Conservation (phyloP, 2,329 filamentous ascomycete species). For the Curvularia hawaiiensis region DNA sequence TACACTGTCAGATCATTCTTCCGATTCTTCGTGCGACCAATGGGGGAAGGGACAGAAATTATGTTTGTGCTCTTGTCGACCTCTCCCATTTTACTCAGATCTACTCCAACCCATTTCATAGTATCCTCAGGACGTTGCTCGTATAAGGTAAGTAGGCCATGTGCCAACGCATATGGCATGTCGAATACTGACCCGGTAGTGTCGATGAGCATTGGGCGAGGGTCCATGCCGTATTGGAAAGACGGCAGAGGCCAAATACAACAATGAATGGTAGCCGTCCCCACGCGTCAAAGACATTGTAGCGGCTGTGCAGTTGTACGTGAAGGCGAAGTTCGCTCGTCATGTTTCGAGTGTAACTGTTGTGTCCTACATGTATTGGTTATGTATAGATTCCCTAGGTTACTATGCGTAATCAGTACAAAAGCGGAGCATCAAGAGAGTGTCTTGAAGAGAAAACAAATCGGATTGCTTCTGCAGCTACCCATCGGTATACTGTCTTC, state of each 20-base stretch:
- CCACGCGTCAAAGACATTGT: slow-evolving; percentile 1
- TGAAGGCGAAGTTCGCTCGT: not conserved
- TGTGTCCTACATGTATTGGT: not conserved
- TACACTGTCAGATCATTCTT: slow-evolving; percentile 1
- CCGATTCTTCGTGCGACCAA: slow-evolving; percentile 1
- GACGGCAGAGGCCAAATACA: too few species aligned
- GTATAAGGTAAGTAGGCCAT: too few species aligned
- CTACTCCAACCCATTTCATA: not conserved
- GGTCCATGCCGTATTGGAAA: too few species aligned
- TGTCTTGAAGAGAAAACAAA: not conserved
- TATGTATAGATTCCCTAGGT: not conserved
- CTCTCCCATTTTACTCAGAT: not conserved
- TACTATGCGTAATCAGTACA: not conserved
- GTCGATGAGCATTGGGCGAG: too few species aligned
- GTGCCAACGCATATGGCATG: too few species aligned
- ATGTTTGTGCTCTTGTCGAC: not conserved
- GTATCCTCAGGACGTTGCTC: too few species aligned
- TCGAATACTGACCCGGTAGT: too few species aligned
- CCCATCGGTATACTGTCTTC: not conserved
- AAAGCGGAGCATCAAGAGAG: not conserved
- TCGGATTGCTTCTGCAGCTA: not conserved
- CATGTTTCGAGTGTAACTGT: not conserved
- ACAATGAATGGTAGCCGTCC: not conserved
- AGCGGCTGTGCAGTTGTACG: slow-evolving; percentile 2
- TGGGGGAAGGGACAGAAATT: slow-evolving; percentile 4